These are phyloP conservation scores for Triangularia setosa DNA, from an alignment of 2,329 filamentous ascomycete genomes.

Conservation along the genomic window DNA sequence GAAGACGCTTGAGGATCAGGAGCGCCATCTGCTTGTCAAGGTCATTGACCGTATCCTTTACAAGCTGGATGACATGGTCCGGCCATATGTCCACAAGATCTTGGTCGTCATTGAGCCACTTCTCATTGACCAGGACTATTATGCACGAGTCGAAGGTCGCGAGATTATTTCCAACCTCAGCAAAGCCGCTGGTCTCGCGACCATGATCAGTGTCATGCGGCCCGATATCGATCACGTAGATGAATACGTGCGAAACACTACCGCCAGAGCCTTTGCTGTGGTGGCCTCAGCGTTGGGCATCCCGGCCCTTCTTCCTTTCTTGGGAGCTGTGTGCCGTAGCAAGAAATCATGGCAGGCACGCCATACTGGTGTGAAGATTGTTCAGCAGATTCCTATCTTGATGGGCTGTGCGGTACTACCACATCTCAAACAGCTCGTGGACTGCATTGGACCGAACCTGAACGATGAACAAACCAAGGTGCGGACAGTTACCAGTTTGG, in stretches of 20 bases:
- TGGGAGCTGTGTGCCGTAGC: constrained; percentile 91
- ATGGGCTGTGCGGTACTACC: constrained; percentile 98
- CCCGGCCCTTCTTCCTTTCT: constrained; percentile 87
- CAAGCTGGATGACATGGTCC: constrained; percentile 94
- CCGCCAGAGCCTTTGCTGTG: constrained; percentile 92
- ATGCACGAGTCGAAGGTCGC: constrained; percentile 93
- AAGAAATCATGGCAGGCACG: constrained; percentile 99
- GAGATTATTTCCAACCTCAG: constrained; percentile 98
- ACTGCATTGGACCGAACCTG: constrained; percentile 92
- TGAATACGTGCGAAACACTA: constrained; percentile 97
- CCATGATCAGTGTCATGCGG: constrained; percentile 99
- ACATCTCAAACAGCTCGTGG: constrained; percentile 91
- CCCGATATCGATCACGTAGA: constrained; percentile 98
- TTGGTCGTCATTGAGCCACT: constrained; percentile 98
- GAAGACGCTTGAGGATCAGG: constrained; percentile 94
- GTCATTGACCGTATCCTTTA: constrained; percentile 98
- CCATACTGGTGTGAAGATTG: constrained; percentile 98
- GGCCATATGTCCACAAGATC: constrained; percentile 97
- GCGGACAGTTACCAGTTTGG: constrained; percentile 89
- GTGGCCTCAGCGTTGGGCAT: constrained; percentile 96
- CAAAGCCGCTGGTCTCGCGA: constrained; percentile 92
- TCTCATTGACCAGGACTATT: constrained; percentile 98
- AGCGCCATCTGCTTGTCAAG: constrained; percentile 96
- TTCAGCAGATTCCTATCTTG: constrained; percentile 96
- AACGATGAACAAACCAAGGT: constrained; percentile 99